Conservation (phyloP, 768 basidiomycete genomes). For the Boletus vinaceobasis region DNA sequence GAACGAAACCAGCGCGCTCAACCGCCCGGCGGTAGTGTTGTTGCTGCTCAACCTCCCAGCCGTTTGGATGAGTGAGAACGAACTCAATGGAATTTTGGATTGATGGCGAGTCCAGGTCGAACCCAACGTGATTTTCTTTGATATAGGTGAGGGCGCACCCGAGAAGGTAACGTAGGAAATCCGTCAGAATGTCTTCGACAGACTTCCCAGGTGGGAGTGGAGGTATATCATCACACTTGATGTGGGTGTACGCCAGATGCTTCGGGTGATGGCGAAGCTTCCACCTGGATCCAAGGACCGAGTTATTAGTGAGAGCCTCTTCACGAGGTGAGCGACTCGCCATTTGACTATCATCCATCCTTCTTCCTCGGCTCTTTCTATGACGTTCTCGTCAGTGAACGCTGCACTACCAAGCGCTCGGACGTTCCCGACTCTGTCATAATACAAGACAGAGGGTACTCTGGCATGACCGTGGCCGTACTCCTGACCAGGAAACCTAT, state of each 20-base stretch:
- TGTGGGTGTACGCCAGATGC: neutral
- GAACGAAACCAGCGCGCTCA: conserved; percentile 22
- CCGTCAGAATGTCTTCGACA: conserved; percentile 17
- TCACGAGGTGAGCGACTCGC: neutral
- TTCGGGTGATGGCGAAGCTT: neutral
- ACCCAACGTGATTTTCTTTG: conserved; percentile 9
- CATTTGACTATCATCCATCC: neutral
- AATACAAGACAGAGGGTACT: conserved; percentile 4
- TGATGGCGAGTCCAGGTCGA: conserved; percentile 4
- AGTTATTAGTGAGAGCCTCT: neutral
- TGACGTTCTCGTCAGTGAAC: neutral
- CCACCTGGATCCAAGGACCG: neutral
- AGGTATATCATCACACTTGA: neutral
- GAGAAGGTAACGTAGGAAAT: conserved; percentile 22
- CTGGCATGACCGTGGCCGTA: neutral
- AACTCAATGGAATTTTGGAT: conserved; percentile 15
- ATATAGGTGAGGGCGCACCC: neutral
- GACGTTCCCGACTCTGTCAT: neutral
- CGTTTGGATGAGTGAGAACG: conserved; percentile 28
- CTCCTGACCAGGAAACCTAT: conserved; percentile 1
- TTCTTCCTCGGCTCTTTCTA: neutral
- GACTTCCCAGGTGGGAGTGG: conserved; percentile 6
- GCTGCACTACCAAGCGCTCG: neutral
- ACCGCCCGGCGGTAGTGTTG: conserved; percentile 19
- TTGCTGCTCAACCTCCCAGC: conserved; percentile 26